These are phyloP conservation scores for Suaeda aralocaspica DNA, from an alignment of 148 eudicot species.

Conservation along the genomic window DNA sequence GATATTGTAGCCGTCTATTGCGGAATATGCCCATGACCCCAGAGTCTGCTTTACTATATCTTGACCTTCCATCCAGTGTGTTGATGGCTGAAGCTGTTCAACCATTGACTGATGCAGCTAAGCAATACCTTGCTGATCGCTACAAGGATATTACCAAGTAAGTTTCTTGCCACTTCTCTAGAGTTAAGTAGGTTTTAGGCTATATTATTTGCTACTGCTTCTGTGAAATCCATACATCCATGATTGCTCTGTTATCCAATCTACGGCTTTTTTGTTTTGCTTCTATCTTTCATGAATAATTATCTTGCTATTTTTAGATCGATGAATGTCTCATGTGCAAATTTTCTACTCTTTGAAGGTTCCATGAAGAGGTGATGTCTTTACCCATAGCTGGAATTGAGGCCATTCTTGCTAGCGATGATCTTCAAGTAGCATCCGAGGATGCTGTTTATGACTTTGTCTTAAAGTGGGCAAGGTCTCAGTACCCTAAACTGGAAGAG, in stretches of 20 bases:
- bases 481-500: slow-evolving; percentile 69
- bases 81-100: slow-evolving; percentile 86
- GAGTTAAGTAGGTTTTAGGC: not conserved
- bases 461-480: slow-evolving; percentile 69
- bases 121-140: slow-evolving; percentile 68
- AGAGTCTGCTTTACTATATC: slow-evolving; percentile 65
- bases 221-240: not conserved
- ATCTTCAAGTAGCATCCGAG: slow-evolving; percentile 92
- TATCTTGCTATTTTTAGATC: not conserved
- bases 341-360: slow-evolving; percentile 37
- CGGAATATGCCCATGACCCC: slow-evolving; percentile 73
- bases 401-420: slow-evolving; percentile 73
- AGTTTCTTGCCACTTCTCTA: slow-evolving; percentile 13
- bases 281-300: not conserved
- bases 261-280: not conserved
- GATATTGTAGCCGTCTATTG: slow-evolving; percentile 57
- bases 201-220: not conserved
- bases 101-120: slow-evolving; percentile 79
- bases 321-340: slow-evolving; percentile 13
- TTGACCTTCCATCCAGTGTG: slow-evolving; percentile 81
- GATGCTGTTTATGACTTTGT: slow-evolving; percentile 85
- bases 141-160: slow-evolving; percentile 71
- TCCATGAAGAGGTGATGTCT: slow-evolving; percentile 72
- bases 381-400: slow-evolving; percentile 90
- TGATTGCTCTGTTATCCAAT: not conserved